Conservation (phyloP, 2,329 filamentous ascomycete genomes). For the Blastomyces emzantsi region DNA sequence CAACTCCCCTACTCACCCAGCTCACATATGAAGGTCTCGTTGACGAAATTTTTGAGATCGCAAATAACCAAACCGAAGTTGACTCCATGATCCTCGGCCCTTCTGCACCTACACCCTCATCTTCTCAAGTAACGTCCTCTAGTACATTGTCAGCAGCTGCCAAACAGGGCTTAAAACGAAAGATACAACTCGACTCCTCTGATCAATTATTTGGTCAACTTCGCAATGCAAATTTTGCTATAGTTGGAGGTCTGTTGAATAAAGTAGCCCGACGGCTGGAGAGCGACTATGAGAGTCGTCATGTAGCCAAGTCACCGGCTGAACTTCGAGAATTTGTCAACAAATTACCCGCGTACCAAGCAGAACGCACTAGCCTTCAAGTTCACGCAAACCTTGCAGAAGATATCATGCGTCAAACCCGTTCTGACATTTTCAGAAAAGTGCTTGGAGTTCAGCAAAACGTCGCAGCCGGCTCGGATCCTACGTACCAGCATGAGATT, state of each 20-base stretch:
- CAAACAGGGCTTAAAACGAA: slow-evolving; percentile 67
- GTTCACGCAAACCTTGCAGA: slow-evolving; percentile 87
- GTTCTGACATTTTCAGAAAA: slow-evolving; percentile 79
- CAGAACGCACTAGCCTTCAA: slow-evolving; percentile 86
- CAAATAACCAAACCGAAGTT: slow-evolving; percentile 86
- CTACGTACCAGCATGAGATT: slow-evolving; percentile 76
- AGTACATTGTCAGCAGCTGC: slow-evolving; percentile 39
- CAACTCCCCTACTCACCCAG: slow-evolving; percentile 85
- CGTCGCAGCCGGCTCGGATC: slow-evolving; percentile 80
- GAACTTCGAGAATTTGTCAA: slow-evolving; percentile 94
- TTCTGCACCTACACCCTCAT: slow-evolving; percentile 48
- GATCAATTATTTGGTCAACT: slow-evolving; percentile 84
- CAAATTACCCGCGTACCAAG: slow-evolving; percentile 83
- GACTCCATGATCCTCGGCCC: slow-evolving; percentile 81
- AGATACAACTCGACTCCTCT: slow-evolving; percentile 77
- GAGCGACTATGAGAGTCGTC: slow-evolving; percentile 79
- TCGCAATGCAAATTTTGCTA: slow-evolving; percentile 88
- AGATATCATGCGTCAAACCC: slow-evolving; percentile 89
- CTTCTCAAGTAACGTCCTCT: slow-evolving; percentile 47
- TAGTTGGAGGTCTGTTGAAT: slow-evolving; percentile 81
- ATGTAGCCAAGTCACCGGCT: slow-evolving; percentile 75
- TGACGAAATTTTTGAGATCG: slow-evolving; percentile 85
- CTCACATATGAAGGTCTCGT: slow-evolving; percentile 94
- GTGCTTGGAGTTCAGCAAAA: slow-evolving; percentile 93
- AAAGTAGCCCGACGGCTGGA: slow-evolving; percentile 80